Percentiles rank a stretch among this genome's conserved stretches.
phyloP scores from a whole-genome alignment of 768 basidiomycete species.

The Gymnopilus junonius region DNA sequence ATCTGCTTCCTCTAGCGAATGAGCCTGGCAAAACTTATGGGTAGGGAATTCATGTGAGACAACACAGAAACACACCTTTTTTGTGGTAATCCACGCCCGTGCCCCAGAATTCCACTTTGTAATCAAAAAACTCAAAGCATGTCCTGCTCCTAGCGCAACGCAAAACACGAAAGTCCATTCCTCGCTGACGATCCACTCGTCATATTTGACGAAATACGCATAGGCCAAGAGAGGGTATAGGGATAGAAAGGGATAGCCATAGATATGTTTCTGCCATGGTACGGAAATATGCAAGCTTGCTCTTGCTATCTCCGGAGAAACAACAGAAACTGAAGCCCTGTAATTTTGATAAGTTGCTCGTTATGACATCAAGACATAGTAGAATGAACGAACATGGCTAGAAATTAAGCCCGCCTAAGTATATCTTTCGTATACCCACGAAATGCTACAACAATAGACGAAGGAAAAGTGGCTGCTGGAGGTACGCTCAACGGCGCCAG shows the following conservation, averaged over 20 bases:
- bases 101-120: conserved; percentile 89
- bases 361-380: not conserved
- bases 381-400: conserved; percentile 1
- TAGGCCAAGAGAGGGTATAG: conserved; percentile 87
- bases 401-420: not conserved
- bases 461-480: not conserved
- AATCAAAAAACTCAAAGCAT: conserved; percentile 90
- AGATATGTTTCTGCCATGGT: conserved; percentile 74
- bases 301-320: conserved; percentile 68
- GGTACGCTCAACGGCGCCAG: conserved; percentile 1
- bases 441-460: conserved; percentile 3
- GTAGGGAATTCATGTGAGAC: not conserved
- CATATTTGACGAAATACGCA: conserved; percentile 91
- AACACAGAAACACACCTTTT: conserved; percentile 49
- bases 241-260: conserved; percentile 76
- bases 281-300: conserved; percentile 69
- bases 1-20: conserved; percentile 71
- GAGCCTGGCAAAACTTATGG: conserved; percentile 47
- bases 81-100: conserved; percentile 79
- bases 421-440: conserved; percentile 1
- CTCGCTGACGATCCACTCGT: conserved; percentile 88
- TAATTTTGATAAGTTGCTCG: not conserved
- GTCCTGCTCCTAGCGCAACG: conserved; percentile 80
- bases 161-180: conserved; percentile 98
- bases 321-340: conserved; percentile 56